These are phyloP conservation scores for Colletotrichum cereale DNA, from an alignment of 2,329 filamentous ascomycete species.

Conservation along the genomic window DNA sequence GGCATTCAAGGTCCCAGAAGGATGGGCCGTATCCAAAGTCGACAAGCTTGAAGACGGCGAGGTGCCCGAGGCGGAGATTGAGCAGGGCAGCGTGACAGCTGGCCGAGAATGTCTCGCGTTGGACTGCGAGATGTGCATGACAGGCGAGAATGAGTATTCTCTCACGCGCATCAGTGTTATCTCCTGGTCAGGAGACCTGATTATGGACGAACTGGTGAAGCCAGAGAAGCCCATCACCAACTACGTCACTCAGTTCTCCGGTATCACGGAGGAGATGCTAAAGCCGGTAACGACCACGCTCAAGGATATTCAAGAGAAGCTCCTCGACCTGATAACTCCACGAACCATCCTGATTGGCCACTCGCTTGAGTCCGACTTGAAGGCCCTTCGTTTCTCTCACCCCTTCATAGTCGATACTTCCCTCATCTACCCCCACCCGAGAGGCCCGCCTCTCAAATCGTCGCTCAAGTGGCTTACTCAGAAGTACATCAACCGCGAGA, in stretches of 20 bases:
- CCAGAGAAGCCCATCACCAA: constrained; percentile 89
- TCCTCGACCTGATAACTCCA: constrained; percentile 79
- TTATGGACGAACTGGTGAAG: constrained; percentile 93
- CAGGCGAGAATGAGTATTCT: constrained; percentile 81
- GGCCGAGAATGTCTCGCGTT: constrained; percentile 84
- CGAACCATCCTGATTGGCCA: constrained; percentile 83
- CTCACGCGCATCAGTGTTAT: constrained; percentile 91
- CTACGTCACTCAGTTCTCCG: constrained; percentile 92
- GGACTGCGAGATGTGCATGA: constrained; percentile 98
- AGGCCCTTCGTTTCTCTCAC: constrained; percentile 86
- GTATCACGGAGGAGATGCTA: constrained; percentile 90
- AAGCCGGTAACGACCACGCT: constrained; percentile 86
- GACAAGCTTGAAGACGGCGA: constrained; percentile 74
- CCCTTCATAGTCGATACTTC: constrained; percentile 95
- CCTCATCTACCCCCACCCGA: constrained; percentile 89
- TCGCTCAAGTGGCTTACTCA: constrained; percentile 90
- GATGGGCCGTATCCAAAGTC: constrained; percentile 87
- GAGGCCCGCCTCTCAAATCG: constrained; percentile 89
- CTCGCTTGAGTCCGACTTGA: constrained; percentile 86
- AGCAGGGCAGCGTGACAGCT: constrained; percentile 85
- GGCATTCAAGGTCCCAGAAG: constrained; percentile 68
- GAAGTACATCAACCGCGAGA: constrained; percentile 87
- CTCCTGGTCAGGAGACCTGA: constrained; percentile 83
- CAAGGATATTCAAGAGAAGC: constrained; percentile 81
- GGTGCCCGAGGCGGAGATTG: constrained; percentile 76